A percentile compares a stretch with the other conserved stretches of the same genome.
Evolutionary conservation across 306 rosid species (phyloP).

Genomic region (Sindora glabra): DNA sequence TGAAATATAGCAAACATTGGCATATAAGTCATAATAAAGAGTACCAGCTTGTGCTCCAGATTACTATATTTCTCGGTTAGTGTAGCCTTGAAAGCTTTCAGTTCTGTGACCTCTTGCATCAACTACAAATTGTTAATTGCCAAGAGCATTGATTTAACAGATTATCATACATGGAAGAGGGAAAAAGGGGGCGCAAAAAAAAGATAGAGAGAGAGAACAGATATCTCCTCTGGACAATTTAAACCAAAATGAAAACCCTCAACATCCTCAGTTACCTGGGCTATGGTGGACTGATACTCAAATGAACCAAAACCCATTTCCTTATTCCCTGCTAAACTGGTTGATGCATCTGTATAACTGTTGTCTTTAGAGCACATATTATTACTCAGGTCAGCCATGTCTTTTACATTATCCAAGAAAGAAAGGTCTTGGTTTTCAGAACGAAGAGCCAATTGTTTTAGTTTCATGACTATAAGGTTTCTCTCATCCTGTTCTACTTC

Average conservation of each 20-base stretch:
- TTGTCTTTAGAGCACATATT: neutral
- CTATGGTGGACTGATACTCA: constrained; percentile 13
- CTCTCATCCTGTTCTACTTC: constrained; percentile 35
- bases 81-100: constrained; percentile 23
- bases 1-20: constrained; percentile 1
- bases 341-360: neutral
- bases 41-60: constrained; percentile 62
- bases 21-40: neutral
- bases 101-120: constrained; percentile 45
- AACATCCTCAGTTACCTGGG: constrained; percentile 28
- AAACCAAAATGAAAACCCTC: too few relatives aligned
- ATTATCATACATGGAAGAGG: too few relatives aligned
- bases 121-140: constrained; percentile 22
- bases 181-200: too few relatives aligned
- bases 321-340: constrained; percentile 18
- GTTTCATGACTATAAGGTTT: constrained; percentile 28
- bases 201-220: too few relatives aligned
- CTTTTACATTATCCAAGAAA: constrained; percentile 4
- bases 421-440: constrained; percentile 20
- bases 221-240: too few relatives aligned
- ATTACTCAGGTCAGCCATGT: neutral
- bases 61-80: constrained; percentile 27
- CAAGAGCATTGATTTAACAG: too few relatives aligned
- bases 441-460: constrained; percentile 38
- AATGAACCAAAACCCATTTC: constrained; percentile 17